Evolutionary conservation across 2,329 filamentous ascomycete genomes (phyloP).

Genomic region (Hirsutella rhossiliensis): DNA sequence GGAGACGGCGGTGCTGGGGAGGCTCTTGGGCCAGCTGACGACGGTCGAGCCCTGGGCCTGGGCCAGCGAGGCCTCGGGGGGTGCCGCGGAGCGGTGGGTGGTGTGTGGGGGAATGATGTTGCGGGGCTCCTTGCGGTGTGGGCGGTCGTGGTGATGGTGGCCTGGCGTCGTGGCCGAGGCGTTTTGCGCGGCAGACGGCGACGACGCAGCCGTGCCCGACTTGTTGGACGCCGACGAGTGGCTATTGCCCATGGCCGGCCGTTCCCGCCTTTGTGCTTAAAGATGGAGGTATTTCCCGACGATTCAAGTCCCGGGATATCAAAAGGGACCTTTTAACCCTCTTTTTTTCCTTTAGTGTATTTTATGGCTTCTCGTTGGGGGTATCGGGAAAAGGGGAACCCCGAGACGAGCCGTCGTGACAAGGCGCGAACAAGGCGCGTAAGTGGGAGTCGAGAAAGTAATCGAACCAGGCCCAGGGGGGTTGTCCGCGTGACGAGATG

Average conservation of each 20-base stretch:
- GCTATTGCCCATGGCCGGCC: constrained; percentile 23
- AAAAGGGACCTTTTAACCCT: too few relatives aligned
- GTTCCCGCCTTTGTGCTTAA: background rate
- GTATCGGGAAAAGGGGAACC: too few relatives aligned
- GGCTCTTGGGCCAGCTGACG: constrained; percentile 31
- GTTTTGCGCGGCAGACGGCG: constrained; percentile 12
- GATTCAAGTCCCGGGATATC: too few relatives aligned
- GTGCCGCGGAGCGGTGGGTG: constrained; percentile 42
- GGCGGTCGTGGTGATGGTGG: constrained; percentile 9
- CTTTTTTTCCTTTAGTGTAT: too few relatives aligned
- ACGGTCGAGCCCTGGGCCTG: constrained; percentile 46
- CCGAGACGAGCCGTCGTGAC: too few relatives aligned
- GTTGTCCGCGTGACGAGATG: too few relatives aligned
- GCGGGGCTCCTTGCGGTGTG: constrained; percentile 23
- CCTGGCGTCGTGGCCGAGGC: constrained; percentile 8
- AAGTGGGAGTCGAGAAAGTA: too few relatives aligned
- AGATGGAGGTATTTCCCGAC: background rate
- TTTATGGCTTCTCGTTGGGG: too few relatives aligned
- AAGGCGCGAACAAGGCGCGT: too few relatives aligned
- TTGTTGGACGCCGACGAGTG: constrained; percentile 23
- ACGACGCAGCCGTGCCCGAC: constrained; percentile 14
- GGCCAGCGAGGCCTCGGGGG: constrained; percentile 49
- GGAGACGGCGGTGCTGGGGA: constrained; percentile 36
- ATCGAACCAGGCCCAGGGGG: too few relatives aligned
- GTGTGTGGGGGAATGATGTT: constrained; percentile 44